Base-by-base conservation (phyloP, 305 asterid genomes). In the Stenogyne calaminthoides region DNA sequence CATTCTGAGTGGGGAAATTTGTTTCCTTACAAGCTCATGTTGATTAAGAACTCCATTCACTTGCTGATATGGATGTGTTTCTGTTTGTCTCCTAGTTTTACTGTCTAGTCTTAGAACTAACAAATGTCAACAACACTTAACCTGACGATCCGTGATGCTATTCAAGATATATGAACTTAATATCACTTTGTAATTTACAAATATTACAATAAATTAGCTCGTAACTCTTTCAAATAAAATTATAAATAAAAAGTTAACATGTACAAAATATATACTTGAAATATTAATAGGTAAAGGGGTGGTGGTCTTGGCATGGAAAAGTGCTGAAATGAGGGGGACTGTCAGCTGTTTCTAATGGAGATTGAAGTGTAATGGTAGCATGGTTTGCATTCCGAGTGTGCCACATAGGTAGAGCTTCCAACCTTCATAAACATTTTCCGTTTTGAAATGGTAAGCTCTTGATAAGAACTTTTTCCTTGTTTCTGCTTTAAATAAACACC, bases 271-370 rank as follows among this genome's bases (percentile, higher is more conserved):
- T 22, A 22, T 22, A 22, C 1, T 22, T 22, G 2, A 22, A 22
- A 22, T 22, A 22, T 22, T 22, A 22, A 22, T 22, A 2, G 25
- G 25, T 22, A 22, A 22, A 22, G 52, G 52, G 52, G 52, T 46
- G 18, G 52, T 46, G 52, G 15, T 44, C 51, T 44, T 44, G 51
- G 51, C 51, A 12, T 44, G 51, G 51, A 46, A 46, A 15, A 46
- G 52, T 46, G 52, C 52, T 83, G 97, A 91, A 46, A 46, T 46
- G 18, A 12, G 7, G 14, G 12, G 14, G 9, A 54, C 11, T 9
- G 6, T 19, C 4, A 16, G 60, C 14, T 1, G 14, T 16, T 54
- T 19, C n/a, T 54, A 11, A 54, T 54, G 32, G 32, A 29, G 0
- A 19, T 7, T 19, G 14, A 54, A 52, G 29, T 52, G 6, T 16